Evolutionary conservation across 2,329 filamentous ascomycete species (phyloP).

Genomic region (Ceratocystis ficicola): DNA sequence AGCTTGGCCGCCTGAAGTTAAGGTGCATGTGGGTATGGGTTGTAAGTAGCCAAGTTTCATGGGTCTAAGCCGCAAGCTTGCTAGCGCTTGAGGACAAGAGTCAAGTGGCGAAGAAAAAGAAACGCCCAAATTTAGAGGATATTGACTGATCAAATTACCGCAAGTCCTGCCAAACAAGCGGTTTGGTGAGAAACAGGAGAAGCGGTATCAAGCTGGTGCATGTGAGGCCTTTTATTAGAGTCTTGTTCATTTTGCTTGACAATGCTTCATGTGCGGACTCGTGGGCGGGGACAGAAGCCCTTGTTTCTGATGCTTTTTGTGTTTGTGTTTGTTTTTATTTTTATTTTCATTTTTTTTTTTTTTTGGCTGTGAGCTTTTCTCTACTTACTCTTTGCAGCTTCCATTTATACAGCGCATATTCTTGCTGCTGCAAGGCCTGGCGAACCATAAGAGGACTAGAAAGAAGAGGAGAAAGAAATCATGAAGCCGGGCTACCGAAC

Average conservation of each 20-base stretch:
- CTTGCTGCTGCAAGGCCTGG: no score
- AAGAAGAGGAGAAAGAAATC: no score
- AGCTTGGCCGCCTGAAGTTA: no score
- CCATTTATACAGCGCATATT: no score
- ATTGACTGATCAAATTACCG: background rate
- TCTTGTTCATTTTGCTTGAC: background rate
- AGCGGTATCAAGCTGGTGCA: background rate
- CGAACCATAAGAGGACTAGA: no score
- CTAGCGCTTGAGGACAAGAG: background rate
- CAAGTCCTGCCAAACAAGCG: background rate
- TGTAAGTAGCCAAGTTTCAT: background rate
- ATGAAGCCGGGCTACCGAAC: no score
- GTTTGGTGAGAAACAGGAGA: background rate
- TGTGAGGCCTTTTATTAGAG: background rate
- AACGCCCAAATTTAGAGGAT: background rate
- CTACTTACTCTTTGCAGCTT: no score
- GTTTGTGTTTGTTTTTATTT: no score
- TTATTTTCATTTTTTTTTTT: no score
- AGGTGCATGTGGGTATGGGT: background rate
- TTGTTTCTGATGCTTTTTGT: no score
- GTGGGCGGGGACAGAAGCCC: background rate
- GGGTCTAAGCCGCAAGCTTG: conserved; percentile 1
- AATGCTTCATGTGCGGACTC: background rate
- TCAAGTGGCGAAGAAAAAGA: background rate
- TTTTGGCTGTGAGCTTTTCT: no score